These are phyloP conservation scores for Solanum habrochaites DNA, from an alignment of 257 asterid genomes.

Conservation along the genomic window DNA sequence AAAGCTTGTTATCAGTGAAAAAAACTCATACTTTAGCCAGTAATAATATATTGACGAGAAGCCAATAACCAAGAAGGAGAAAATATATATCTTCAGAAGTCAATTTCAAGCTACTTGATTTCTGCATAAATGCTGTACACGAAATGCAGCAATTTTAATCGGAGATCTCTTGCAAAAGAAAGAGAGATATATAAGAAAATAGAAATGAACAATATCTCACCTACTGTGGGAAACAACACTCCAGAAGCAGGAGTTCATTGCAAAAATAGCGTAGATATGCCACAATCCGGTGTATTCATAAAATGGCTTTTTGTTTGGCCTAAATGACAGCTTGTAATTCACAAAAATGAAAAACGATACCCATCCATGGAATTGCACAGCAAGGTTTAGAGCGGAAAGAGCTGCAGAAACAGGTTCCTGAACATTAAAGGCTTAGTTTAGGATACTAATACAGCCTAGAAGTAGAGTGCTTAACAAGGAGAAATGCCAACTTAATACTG, in stretches of 20 bases:
- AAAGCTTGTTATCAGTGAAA: neutral
- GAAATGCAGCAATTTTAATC: neutral
- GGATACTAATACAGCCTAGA: neutral
- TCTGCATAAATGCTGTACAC: neutral
- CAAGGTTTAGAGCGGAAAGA: slow-evolving; percentile 77
- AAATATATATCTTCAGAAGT: neutral
- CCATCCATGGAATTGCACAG: slow-evolving; percentile 89
- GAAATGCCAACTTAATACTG: neutral
- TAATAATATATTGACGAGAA: neutral
- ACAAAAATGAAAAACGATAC: slow-evolving; percentile 76
- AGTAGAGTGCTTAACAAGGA: neutral
- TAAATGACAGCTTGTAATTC: slow-evolving; percentile 62
- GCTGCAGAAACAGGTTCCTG: slow-evolving; percentile 96
- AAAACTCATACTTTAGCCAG: neutral
- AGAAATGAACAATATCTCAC: slow-evolving; percentile 26
- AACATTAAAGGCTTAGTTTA: neutral
- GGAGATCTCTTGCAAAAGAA: neutral
- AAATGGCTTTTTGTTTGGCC: slow-evolving; percentile 51
- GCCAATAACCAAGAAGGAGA: neutral
- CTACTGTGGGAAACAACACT: slow-evolving; percentile 70
- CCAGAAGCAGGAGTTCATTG: slow-evolving; percentile 85
- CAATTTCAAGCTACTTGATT: neutral
- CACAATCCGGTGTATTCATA: slow-evolving; percentile 84
- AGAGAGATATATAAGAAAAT: neutral
- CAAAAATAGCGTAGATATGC: slow-evolving; percentile 61